These are phyloP conservation scores for Bullera alba DNA, from an alignment of 768 basidiomycete species.

Conservation along the genomic window DNA sequence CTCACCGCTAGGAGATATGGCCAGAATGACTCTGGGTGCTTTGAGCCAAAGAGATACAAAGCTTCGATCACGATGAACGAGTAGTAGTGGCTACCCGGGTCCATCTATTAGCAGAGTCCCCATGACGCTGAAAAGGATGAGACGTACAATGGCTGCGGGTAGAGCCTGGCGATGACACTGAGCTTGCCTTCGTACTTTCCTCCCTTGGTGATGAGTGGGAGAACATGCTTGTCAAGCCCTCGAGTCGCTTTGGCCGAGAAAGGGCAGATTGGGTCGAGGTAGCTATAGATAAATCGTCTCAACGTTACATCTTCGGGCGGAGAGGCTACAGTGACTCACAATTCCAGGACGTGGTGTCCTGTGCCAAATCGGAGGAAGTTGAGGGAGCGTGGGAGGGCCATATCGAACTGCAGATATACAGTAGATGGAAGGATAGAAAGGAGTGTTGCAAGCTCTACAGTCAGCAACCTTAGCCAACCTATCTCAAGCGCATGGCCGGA, in stretches of 20 bases:
- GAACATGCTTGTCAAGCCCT: slow-evolving; percentile 28
- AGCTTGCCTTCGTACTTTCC: slow-evolving; percentile 62
- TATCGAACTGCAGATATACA: not conserved
- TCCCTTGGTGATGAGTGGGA: slow-evolving; percentile 30
- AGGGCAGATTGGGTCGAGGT: slow-evolving; percentile 10
- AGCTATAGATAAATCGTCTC: not conserved
- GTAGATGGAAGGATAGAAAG: not conserved
- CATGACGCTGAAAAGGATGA: not conserved
- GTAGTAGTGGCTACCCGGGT: slow-evolving; percentile 35
- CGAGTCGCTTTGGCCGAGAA: slow-evolving; percentile 36
- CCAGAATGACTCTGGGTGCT: slow-evolving; percentile 75
- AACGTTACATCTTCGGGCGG: not conserved
- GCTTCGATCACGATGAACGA: slow-evolving; percentile 73
- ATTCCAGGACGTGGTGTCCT: not conserved
- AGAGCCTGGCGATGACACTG: slow-evolving; percentile 50
- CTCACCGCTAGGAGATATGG: slow-evolving; percentile 61
- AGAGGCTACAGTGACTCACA: not conserved
- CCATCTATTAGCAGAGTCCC: not conserved
- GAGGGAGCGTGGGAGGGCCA: not conserved
- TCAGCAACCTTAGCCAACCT: no score
- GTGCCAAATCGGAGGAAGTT: not conserved
- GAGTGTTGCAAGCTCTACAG: no score
- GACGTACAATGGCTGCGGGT: slow-evolving; percentile 44
- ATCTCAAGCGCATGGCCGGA: no score
- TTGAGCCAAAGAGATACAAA: slow-evolving; percentile 64